These are phyloP conservation scores for Acer saccharum DNA, from an alignment of 345 rosid genomes.

Conservation along the genomic window DNA sequence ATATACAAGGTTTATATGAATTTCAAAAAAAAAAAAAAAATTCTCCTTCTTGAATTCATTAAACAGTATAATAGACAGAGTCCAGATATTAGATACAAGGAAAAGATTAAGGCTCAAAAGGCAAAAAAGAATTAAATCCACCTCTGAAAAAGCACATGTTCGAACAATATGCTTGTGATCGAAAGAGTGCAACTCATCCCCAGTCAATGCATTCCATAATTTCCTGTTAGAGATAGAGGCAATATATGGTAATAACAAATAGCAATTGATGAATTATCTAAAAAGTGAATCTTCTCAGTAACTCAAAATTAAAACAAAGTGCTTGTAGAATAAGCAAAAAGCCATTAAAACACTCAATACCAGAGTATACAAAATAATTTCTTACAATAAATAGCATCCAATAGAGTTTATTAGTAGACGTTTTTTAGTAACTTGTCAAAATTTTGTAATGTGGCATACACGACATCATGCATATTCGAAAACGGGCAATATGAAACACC, in stretches of 20 bases:
- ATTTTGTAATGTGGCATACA: neutral
- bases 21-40: neutral
- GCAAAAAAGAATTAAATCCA: conserved; percentile 18
- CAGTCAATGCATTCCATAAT: conserved; percentile 91
- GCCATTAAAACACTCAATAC: neutral
- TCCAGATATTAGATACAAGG: neutral
- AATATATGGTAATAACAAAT: neutral
- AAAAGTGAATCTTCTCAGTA: neutral
- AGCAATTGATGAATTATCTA: conserved; percentile 5
- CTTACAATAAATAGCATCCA: neutral
- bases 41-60: neutral
- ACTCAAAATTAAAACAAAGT: neutral
- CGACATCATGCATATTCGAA: neutral
- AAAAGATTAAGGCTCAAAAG: neutral
- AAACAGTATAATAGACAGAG: neutral
- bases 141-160: conserved; percentile 90
- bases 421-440: neutral
- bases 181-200: conserved; percentile 84
- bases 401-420: neutral
- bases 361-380: neutral
- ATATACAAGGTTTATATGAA: neutral
- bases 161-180: conserved; percentile 95
- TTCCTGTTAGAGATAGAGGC: conserved; percentile 49
- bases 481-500: neutral
- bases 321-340: neutral